Evolutionary conservation across 192 early-diverging fungal species (phyloP).

Genomic region (Lunasporangiospora selenospora): DNA sequence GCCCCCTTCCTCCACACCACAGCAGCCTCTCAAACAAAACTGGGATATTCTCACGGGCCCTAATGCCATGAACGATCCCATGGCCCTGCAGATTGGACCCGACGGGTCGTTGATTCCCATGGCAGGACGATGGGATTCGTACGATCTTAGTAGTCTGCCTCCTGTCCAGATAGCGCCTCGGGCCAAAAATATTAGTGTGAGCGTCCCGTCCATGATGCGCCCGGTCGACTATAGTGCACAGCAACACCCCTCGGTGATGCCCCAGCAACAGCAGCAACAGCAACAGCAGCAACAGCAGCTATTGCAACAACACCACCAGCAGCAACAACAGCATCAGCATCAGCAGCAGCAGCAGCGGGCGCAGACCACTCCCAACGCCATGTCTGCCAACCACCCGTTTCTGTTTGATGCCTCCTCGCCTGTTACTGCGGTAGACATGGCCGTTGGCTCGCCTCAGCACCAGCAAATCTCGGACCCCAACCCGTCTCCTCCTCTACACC

Average conservation of each 20-base stretch:
- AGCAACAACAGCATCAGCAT: slow-evolving; percentile 4
- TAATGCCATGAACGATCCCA: slow-evolving; percentile 2
- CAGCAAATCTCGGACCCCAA: too few species aligned
- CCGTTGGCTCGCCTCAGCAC: slow-evolving; percentile 15
- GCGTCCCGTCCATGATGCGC: slow-evolving; percentile 9
- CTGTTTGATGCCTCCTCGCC: slow-evolving; percentile 39
- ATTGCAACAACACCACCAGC: neutral
- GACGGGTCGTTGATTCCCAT: slow-evolving; percentile 23
- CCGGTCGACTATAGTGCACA: slow-evolving; percentile 15
- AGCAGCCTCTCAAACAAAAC: slow-evolving; percentile 12
- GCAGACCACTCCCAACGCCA: too few species aligned
- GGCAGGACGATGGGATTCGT: slow-evolving; percentile 28
- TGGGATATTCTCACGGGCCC: slow-evolving; percentile 35
- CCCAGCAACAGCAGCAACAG: slow-evolving; percentile 18
- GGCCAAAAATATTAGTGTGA: slow-evolving; percentile 34
- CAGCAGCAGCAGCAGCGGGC: slow-evolving; percentile 14
- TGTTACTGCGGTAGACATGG: slow-evolving; percentile 23
- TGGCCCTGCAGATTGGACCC: slow-evolving; percentile 27
- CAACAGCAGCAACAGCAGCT: slow-evolving; percentile 10
- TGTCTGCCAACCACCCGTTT: slow-evolving; percentile 23
- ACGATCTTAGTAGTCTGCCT: slow-evolving; percentile 20
- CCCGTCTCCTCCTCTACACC: slow-evolving; percentile 17
- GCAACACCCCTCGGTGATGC: slow-evolving; percentile 14
- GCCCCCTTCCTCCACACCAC: neutral
- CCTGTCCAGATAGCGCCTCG: slow-evolving; percentile 42